Evolutionary conservation across 495 filamentous ascomycete species (phyloP).

Genomic region (Aspergillus mulundensis): DNA sequence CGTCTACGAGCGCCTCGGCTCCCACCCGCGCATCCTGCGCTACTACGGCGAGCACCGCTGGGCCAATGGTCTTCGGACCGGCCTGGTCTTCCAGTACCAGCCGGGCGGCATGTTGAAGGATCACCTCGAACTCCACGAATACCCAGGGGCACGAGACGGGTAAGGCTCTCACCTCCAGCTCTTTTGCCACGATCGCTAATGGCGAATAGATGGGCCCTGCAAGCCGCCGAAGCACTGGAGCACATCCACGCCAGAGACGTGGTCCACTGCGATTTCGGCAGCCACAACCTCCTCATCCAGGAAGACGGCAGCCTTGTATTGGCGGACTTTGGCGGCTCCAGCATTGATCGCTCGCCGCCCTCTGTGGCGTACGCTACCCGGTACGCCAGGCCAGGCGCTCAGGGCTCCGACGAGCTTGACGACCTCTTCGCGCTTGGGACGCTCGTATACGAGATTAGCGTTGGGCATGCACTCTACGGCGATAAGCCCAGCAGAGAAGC

Average conservation of each 20-base stretch:
- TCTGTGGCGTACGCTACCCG: background rate
- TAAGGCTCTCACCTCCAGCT: background rate
- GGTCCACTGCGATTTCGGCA: slow-evolving; percentile 1
- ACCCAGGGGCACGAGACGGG: background rate
- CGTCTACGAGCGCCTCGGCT: slow-evolving; percentile 4
- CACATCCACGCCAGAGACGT: background rate
- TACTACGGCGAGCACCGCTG: background rate
- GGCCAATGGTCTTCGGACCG: background rate
- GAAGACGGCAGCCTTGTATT: slow-evolving; percentile 1
- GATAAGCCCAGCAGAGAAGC: background rate
- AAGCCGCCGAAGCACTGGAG: background rate
- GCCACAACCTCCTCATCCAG: slow-evolving; percentile 1
- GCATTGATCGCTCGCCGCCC: background rate
- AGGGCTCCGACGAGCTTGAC: background rate
- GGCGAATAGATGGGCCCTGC: background rate
- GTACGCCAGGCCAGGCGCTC: background rate
- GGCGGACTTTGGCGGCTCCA: slow-evolving; percentile 1
- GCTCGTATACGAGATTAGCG: slow-evolving; percentile 2
- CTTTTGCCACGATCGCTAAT: too few species aligned
- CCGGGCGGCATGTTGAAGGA: background rate
- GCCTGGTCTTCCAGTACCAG: background rate
- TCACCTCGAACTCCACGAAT: background rate
- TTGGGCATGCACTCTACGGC: background rate
- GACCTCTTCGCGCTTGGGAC: background rate
- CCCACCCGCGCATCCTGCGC: background rate